Conservation (phyloP, 2,329 filamentous ascomycete genomes). For the Boeremia exigua region DNA sequence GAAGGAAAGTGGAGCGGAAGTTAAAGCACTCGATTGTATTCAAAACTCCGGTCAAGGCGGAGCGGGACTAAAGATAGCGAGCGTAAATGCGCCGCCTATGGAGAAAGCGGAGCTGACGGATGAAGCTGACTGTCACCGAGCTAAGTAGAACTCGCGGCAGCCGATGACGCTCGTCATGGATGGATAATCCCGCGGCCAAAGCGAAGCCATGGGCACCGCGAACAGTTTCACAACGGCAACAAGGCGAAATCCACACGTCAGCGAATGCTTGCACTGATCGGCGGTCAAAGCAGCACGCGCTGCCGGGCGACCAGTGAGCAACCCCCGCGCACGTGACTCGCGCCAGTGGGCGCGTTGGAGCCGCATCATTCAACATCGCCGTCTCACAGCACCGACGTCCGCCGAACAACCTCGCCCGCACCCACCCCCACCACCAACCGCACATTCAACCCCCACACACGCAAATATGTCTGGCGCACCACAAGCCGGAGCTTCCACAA, state of each 20-base stretch:
- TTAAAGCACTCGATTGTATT: slow-evolving; percentile 7
- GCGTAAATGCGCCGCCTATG: slow-evolving; percentile 11
- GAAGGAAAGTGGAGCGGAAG: slow-evolving; percentile 7
- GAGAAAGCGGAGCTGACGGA: slow-evolving; percentile 12
- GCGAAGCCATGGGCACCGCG: background rate
- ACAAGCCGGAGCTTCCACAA: slow-evolving; percentile 47
- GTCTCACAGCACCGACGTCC: slow-evolving; percentile 5
- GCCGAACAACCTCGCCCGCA: background rate
- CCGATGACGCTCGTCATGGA: background rate
- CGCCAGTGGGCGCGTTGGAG: background rate
- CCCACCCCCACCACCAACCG: background rate
- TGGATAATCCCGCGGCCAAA: background rate
- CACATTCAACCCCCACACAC: background rate
- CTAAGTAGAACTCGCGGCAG: background rate
- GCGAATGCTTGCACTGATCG: slow-evolving; percentile 3
- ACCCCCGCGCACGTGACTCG: slow-evolving; percentile 14
- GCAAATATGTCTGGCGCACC: slow-evolving; percentile 57
- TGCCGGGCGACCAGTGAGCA: background rate
- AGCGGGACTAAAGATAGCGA: slow-evolving; percentile 14
- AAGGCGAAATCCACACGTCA: background rate
- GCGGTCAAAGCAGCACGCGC: background rate
- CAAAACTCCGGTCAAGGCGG: slow-evolving; percentile 13
- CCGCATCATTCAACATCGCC: slow-evolving; percentile 13
- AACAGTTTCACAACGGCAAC: background rate
- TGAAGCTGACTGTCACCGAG: background rate